Percentiles rank a stretch among this genome's conserved stretches.
These are phyloP conservation scores for Cerioporus squamosus DNA, from an alignment of 1,284 basidiomycete species.

Conservation along the genomic window DNA sequence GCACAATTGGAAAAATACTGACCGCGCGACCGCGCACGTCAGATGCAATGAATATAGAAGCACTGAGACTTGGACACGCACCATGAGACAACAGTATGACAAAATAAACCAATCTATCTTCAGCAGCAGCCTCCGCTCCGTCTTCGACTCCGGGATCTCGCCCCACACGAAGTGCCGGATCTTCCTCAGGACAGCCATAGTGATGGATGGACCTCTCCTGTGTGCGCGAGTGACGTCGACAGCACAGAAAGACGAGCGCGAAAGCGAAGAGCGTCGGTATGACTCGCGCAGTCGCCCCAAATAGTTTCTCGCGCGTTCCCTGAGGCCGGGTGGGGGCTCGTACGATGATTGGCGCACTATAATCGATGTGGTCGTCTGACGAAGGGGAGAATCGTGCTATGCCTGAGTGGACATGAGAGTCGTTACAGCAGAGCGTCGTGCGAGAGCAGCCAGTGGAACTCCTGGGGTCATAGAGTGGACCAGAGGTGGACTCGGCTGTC, in stretches of 20 bases:
- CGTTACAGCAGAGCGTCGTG: background rate
- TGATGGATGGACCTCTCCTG: background rate
- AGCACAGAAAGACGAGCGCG: background rate
- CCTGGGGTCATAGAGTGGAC: background rate
- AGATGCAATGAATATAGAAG: background rate
- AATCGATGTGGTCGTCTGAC: background rate
- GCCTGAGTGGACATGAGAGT: background rate
- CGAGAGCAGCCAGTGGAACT: background rate
- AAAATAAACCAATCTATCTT: slow-evolving; percentile 71
- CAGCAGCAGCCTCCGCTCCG: slow-evolving; percentile 52
- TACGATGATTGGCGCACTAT: slow-evolving; percentile 6
- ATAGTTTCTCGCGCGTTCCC: background rate
- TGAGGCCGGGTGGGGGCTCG: too few relatives aligned
- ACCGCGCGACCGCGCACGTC: background rate
- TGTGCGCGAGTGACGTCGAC: background rate
- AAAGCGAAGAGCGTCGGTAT: background rate
- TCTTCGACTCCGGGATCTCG: slow-evolving; percentile 39
- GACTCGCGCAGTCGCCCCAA: background rate
- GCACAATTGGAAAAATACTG: slow-evolving; percentile 72
- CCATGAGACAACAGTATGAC: slow-evolving; percentile 73
- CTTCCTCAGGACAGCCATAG: slow-evolving; percentile 17
- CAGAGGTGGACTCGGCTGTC: slow-evolving; percentile 3
- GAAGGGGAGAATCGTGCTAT: slow-evolving; percentile 6
- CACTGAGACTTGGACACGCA: slow-evolving; percentile 32
- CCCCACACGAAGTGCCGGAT: slow-evolving; percentile 37